Conservation (phyloP, 1,284 basidiomycete species). For the Leccinum griseonigrum region DNA sequence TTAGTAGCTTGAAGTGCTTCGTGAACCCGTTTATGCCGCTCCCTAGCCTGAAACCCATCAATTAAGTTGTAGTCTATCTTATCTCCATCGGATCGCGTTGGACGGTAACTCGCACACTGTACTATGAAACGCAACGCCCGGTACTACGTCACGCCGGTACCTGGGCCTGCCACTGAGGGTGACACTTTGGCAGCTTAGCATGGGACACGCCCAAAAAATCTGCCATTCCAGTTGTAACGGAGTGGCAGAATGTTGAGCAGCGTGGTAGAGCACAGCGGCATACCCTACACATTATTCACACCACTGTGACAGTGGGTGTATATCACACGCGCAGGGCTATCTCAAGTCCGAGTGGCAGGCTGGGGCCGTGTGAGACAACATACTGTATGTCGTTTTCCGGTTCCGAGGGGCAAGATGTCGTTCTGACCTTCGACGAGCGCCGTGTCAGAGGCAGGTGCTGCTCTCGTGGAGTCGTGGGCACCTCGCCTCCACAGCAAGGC, state of each 20-base stretch:
- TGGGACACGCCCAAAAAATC: constrained; percentile 2
- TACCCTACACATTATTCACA: constrained; percentile 3
- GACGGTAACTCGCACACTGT: background rate
- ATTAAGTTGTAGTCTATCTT: constrained; percentile 3
- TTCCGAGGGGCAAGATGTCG: constrained; percentile 22
- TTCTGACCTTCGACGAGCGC: constrained; percentile 15
- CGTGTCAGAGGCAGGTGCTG: constrained; percentile 12
- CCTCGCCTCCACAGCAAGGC: constrained; percentile 27
- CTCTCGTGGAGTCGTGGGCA: constrained; percentile 9
- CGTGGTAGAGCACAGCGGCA: background rate
- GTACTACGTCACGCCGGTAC: background rate
- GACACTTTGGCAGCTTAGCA: constrained; percentile 5
- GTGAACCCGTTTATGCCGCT: background rate
- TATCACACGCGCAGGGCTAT: constrained; percentile 5
- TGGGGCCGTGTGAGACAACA: constrained; percentile 4
- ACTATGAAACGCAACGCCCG: constrained; percentile 1
- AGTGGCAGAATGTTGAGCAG: constrained; percentile 1
- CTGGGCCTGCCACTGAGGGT: background rate
- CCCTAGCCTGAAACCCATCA: constrained; percentile 16
- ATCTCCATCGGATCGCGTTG: constrained; percentile 8
- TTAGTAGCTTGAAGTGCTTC: background rate
- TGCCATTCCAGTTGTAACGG: background rate
- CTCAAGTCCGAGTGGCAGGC: constrained; percentile 1
- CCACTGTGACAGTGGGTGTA: constrained; percentile 4
- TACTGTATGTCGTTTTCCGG: constrained; percentile 14